These are phyloP conservation scores for Cyberlindnera americana DNA, from an alignment of 805 yeast species.

Conservation along the genomic window DNA sequence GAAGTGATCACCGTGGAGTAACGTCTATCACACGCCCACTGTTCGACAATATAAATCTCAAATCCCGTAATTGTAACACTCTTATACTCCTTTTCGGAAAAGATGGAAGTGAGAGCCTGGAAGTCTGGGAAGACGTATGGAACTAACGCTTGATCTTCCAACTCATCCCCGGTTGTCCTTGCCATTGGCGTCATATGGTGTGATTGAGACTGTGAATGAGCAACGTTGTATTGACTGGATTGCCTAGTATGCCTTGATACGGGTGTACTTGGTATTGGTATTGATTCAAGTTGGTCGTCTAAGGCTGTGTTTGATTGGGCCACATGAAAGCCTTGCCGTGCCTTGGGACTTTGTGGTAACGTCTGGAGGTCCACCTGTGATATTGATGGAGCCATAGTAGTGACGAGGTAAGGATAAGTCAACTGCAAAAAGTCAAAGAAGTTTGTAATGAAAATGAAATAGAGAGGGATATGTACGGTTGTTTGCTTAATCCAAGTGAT, in stretches of 20 bases:
- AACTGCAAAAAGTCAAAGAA: no score
- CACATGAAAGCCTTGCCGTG: neutral
- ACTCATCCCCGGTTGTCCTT: neutral
- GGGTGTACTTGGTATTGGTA: constrained; percentile 1
- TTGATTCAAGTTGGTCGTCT: constrained; percentile 1
- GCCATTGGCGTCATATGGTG: neutral
- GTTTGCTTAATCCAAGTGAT: no score
- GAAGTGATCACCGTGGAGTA: constrained; percentile 69
- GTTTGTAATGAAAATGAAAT: no score
- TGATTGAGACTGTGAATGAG: neutral
- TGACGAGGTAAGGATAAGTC: no score
- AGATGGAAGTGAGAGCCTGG: constrained; percentile 47
- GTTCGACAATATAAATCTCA: constrained; percentile 90
- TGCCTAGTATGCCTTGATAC: constrained; percentile 4
- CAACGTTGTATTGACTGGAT: constrained; percentile 3
- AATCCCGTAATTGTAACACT: constrained; percentile 61
- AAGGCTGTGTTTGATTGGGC: constrained; percentile 1
- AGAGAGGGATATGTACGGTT: no score
- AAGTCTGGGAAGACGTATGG: constrained; percentile 51
- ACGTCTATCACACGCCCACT: constrained; percentile 80
- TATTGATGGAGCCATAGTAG: constrained; percentile 10
- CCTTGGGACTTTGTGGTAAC: constrained; percentile 8
- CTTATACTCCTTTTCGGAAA: constrained; percentile 40
- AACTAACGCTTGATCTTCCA: constrained; percentile 6
- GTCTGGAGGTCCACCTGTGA: constrained; percentile 7